phyloP scores from a whole-genome alignment of 2,329 filamentous ascomycete species.

The Gremmenia infestans region DNA sequence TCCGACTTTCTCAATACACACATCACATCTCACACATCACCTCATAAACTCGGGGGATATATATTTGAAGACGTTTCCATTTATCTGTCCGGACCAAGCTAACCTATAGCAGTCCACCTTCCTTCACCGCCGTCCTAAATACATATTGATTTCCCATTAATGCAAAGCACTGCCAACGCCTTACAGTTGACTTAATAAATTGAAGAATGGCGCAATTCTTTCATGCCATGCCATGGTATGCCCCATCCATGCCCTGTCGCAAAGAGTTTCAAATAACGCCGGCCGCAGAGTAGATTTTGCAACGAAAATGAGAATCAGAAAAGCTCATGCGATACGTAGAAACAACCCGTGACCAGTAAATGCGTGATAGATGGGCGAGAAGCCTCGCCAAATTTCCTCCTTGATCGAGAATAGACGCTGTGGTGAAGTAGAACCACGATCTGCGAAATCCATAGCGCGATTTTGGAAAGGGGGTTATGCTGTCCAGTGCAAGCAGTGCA shows the following conservation, averaged over 20 bases:
- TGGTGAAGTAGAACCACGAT: not conserved
- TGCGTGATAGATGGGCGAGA: not conserved
- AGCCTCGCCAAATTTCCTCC: not conserved
- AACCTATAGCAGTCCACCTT: not conserved
- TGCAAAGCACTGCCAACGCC: not conserved
- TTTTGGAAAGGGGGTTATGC: not conserved
- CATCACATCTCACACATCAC: not conserved
- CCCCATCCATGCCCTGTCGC: not conserved
- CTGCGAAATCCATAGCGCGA: not conserved
- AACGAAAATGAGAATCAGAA: not conserved
- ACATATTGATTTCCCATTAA: not conserved
- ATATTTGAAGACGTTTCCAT: not conserved
- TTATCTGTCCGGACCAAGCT: not conserved
- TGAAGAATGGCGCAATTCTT: not conserved
- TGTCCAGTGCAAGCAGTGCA: not conserved
- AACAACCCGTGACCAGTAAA: not conserved
- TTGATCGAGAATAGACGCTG: not conserved
- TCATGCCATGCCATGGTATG: not conserved
- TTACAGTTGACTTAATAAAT: not conserved
- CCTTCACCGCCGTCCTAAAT: not conserved
- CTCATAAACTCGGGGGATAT: not conserved
- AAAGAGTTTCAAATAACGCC: not conserved
- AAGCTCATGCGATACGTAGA: not conserved
- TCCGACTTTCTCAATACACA: not conserved
- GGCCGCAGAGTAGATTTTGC: not conserved